Evolutionary conservation across 2,329 filamentous ascomycete species (phyloP), one percentile per base, ranked within the genome.

Genomic region (Aspergillus candidus): DNA sequence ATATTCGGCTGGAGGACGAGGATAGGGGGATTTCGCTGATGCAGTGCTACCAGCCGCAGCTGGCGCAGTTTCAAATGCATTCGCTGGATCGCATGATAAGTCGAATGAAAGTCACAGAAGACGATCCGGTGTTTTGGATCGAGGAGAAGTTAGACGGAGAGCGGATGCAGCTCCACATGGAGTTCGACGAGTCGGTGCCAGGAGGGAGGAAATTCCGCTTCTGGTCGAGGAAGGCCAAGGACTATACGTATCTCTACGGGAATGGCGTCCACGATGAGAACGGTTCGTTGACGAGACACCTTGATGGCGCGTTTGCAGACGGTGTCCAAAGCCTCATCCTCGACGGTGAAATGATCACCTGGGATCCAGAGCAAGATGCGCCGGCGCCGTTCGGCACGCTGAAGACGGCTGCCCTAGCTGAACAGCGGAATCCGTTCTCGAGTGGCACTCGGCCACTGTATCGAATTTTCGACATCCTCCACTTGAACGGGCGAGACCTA

Each of bases 261-360:
- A 76, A 80, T 46, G 78, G 84, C 0, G 77, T 94, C 12, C 69
- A 83, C 37, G 88, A 94, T 52, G 77, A 84, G 5, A 81, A 83
- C 33, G 84, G 85, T 6, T 82, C 89, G 6, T 65, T 97, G 41
- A 95, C 91, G 0, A 78, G 88, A 30, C 84, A 94, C 61, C 72
- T 97, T 14, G 80, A 80, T 41, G 74, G 80, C 33, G 88, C 88
- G 0, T 97, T 98, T 62, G 74, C 82, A 2, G 71, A 80, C 1
- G 82, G 83, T 2, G 88, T 97, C 0, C 76, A 83, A 12, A 96
- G 87, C 59, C 76, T 95, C 52, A 95, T 98, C 39, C 75, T 98
- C 0, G 93, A 98, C 57, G 93, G 93, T 8, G 93, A 98, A 64
- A 98, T 98, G 93, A 89, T 98, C 46, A 95, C 90, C 0, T 98